A percentile compares a stretch with the other conserved stretches of the same genome.
phyloP scores from a whole-genome alignment of 2,329 filamentous ascomycete genomes.

The Coniochaeta sp. region DNA sequence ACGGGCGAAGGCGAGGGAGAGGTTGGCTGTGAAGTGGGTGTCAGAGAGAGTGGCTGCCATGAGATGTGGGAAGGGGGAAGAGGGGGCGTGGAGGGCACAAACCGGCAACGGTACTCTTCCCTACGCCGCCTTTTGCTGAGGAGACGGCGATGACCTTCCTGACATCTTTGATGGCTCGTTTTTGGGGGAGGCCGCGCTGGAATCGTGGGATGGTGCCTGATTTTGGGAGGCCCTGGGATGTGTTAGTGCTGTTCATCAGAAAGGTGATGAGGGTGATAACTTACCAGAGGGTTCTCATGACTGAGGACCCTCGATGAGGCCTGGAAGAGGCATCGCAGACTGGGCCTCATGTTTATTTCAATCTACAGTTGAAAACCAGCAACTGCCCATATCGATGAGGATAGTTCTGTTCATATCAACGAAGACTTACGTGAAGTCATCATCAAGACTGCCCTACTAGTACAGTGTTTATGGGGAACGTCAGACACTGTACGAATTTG shows the following conservation, averaged over 20 bases:
- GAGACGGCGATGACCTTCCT: slow-evolving; percentile 93
- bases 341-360: slow-evolving; percentile 22
- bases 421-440: background rate
- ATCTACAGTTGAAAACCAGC: too few species aligned
- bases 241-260: slow-evolving; percentile 3
- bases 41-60: background rate
- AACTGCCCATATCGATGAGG: too few species aligned
- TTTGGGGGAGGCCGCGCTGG: slow-evolving; percentile 74
- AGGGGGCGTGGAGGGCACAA: slow-evolving; percentile 14
- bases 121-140: slow-evolving; percentile 95
- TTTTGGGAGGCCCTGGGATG: slow-evolving; percentile 68
- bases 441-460: background rate
- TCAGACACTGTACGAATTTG: background rate
- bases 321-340: slow-evolving; percentile 36
- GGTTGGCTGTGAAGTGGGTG: slow-evolving; percentile 50
- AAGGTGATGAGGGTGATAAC: slow-evolving; percentile 12
- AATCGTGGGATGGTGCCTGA: slow-evolving; percentile 68
- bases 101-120: slow-evolving; percentile 91
- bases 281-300: slow-evolving; percentile 86
- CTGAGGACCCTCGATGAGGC: slow-evolving; percentile 38
- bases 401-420: too few species aligned
- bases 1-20: slow-evolving; percentile 79
- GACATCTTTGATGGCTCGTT: slow-evolving; percentile 75
- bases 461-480: background rate
- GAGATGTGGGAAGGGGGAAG: background rate